phyloP scores from a whole-genome alignment of 176 grass and related monocot species.

The Aechmea fasciata region DNA sequence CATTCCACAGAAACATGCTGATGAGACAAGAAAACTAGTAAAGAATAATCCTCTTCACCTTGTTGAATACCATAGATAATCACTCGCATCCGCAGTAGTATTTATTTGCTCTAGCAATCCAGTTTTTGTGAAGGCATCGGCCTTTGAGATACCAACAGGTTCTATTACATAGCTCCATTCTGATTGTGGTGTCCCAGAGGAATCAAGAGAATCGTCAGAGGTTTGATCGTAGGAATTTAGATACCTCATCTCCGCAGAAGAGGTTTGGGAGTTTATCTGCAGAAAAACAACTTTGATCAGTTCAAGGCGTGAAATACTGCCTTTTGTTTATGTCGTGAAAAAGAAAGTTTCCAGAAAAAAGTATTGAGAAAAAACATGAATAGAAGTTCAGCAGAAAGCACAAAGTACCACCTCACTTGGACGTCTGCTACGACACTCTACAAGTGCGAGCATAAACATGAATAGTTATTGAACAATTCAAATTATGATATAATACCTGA shows the following conservation, averaged over 20 bases:
- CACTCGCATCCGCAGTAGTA: slow-evolving; percentile 90
- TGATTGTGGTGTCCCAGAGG: slow-evolving; percentile 32
- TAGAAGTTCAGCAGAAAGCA: no score
- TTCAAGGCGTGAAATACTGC: not conserved
- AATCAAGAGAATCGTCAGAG: slow-evolving; percentile 24
- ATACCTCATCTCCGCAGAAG: slow-evolving; percentile 43
- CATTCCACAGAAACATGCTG: not conserved
- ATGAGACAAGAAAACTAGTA: not conserved
- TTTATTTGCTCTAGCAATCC: slow-evolving; percentile 95
- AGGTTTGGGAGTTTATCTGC: slow-evolving; percentile 67
- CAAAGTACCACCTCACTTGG: no score
- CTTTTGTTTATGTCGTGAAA: not conserved
- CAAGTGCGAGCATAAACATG: no score
- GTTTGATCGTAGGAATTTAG: slow-evolving; percentile 33
- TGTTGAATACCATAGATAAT: slow-evolving; percentile 96
- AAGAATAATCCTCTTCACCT: slow-evolving; percentile 36
- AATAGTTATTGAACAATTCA: not conserved
- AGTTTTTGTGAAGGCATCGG: slow-evolving; percentile 49
- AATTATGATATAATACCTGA: slow-evolving; percentile 36
- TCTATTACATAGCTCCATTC: slow-evolving; percentile 74
- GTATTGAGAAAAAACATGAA: no score
- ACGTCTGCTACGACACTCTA: not conserved
- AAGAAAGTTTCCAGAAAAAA: not conserved
- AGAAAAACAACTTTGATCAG: not conserved
- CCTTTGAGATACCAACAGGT: slow-evolving; percentile 81